Percentiles rank a stretch among this genome's conserved stretches.
Evolutionary conservation across 495 filamentous ascomycete genomes (phyloP).

Genomic region (Halenospora varia): DNA sequence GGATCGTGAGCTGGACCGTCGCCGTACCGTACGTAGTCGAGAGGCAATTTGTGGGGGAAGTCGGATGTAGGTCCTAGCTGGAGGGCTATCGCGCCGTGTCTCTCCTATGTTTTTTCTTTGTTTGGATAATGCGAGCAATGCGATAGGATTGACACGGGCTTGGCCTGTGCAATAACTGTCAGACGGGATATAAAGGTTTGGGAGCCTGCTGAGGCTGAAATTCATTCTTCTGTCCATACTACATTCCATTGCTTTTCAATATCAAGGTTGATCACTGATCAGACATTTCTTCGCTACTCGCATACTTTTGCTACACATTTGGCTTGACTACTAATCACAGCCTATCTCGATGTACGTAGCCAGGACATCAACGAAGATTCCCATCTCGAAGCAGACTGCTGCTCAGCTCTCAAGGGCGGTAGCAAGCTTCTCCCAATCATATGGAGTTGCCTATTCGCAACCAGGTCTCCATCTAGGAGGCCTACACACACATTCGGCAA

Average conservation of each 20-base stretch:
- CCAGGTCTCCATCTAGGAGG: slow-evolving; percentile 12
- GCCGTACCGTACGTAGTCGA: not conserved
- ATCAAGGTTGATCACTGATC: not conserved
- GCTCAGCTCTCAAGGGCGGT: slow-evolving; percentile 21
- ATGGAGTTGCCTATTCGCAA: slow-evolving; percentile 10
- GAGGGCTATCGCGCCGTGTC: not conserved
- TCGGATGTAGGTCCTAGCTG: too few species aligned
- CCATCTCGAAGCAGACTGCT: slow-evolving; percentile 19
- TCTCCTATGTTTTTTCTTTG: not conserved
- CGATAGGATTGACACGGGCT: not conserved
- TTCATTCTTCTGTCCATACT: not conserved
- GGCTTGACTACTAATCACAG: not conserved
- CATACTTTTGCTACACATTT: slow-evolving; percentile 59
- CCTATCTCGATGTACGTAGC: slow-evolving; percentile 17
- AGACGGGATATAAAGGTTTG: not conserved
- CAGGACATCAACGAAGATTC: slow-evolving; percentile 12
- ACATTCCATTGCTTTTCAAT: not conserved
- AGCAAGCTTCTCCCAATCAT: slow-evolving; percentile 19
- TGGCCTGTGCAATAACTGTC: not conserved
- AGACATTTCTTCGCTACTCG: slow-evolving; percentile 33
- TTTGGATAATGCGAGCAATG: too few species aligned
- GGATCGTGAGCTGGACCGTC: not conserved
- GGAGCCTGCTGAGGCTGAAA: not conserved
- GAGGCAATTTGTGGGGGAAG: too few species aligned
- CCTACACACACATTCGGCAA: slow-evolving; percentile 7